A percentile compares a stretch with the other conserved stretches of the same genome.
Evolutionary conservation across 2,329 filamentous ascomycete species (phyloP).

Genomic region (Penicillium sumatraense): DNA sequence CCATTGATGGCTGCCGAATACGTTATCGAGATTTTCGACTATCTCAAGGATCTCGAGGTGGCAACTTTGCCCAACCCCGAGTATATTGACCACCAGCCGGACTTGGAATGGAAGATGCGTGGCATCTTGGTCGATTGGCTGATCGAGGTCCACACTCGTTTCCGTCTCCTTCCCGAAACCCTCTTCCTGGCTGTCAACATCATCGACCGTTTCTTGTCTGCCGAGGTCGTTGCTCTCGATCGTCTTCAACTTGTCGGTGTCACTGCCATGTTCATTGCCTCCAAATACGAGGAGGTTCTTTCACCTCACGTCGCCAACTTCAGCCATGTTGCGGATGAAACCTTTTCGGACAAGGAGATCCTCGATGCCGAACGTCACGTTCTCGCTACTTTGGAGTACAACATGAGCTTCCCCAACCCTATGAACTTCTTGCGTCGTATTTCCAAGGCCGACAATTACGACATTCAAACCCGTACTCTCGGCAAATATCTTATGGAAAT

Average conservation of each 20-base stretch:
- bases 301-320: conserved; percentile 98
- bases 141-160: conserved; percentile 96
- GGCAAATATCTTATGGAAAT: conserved; percentile 99
- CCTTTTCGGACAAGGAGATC: conserved; percentile 93
- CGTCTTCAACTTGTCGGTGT: conserved; percentile 95
- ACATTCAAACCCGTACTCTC: conserved; percentile 94
- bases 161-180: conserved; percentile 93
- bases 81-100: conserved; percentile 94
- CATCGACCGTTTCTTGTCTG: conserved; percentile 94
- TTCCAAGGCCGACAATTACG: conserved; percentile 99
- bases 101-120: conserved; percentile 98
- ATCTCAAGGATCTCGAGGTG: conserved; percentile 84
- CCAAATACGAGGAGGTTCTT: conserved; percentile 97
- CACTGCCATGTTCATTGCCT: conserved; percentile 98
- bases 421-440: conserved; percentile 99
- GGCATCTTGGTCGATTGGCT: conserved; percentile 98
- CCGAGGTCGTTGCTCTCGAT: conserved; percentile 94
- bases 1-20: conserved; percentile 98
- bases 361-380: conserved; percentile 96
- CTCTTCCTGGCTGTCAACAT: conserved; percentile 97
- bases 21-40: conserved; percentile 95
- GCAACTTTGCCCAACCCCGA: conserved; percentile 82
- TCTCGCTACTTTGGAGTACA: conserved; percentile 87
- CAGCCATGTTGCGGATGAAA: conserved; percentile 93
- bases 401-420: conserved; percentile 97